Evolutionary conservation across 2,329 filamentous ascomycete species (phyloP), one percentile per base, ranked within the genome.

Genomic region (Elsinoe necatrix): DNA sequence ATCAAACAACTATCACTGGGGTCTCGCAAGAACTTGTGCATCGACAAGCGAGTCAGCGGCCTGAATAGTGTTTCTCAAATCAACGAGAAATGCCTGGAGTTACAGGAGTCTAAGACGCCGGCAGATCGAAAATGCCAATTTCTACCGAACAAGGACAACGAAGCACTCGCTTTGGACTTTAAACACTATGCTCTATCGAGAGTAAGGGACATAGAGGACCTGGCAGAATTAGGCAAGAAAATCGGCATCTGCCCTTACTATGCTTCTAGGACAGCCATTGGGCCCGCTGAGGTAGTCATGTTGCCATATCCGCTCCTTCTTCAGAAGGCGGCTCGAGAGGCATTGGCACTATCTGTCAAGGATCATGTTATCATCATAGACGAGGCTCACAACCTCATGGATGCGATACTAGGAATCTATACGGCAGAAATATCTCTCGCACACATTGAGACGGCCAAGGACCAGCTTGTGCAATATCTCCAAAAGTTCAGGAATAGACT

Each of bases 301-400:
- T 75, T 98, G 16, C 93, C 93, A 0, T 98, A 98, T 67, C 92
- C 92, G 1, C 72, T 98, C 5, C 77, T 98, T 0, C 75, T 98
- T 2, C 93, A 97, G 66, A 87, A 85, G 64, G 87, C 84, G 3
- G 91, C 93, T 0, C 79, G 93, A 50, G 91, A 97, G 59, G 90
- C 93, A 0, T 77, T 98, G 0, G 86, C 87, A 0, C 83, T 98
- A 42, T 92, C 86, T 21, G 72, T 98, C 7, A 90, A 95, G 64
- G 83, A 84, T 4, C 93, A 95, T 65, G 78, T 98, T 0, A 84
- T 98, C n/a, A 87, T 98, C 23, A 88, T 98, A 48, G 93, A 98
- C 63, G 93, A 98, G 74, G 93, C 93, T 0, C 93, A 98, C 68
- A 98, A 98, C 66, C 81, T 98, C 54, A 95, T 96, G 86, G 91